These are phyloP conservation scores for Rutstroemia sp. DNA, from an alignment of 2,329 filamentous ascomycete species.

Conservation along the genomic window DNA sequence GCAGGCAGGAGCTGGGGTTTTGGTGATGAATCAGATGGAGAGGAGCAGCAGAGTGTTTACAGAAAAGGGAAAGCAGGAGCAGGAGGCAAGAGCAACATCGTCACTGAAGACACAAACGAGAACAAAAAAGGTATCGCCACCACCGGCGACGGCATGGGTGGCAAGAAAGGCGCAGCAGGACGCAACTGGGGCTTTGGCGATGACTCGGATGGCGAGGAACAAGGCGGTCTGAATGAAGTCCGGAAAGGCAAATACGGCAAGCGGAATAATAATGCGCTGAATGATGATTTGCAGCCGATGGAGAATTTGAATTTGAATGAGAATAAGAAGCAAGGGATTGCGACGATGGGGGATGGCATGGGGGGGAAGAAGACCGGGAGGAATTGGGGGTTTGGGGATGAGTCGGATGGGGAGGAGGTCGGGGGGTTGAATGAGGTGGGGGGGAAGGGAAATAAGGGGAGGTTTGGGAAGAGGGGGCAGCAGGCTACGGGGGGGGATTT, in stretches of 20 bases:
- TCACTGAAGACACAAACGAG: slow-evolving; percentile 8
- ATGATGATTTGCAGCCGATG: not conserved
- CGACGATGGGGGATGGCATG: slow-evolving; percentile 47
- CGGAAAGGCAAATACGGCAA: too few species aligned
- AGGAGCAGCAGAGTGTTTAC: slow-evolving; percentile 23
- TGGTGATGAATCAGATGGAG: slow-evolving; percentile 42
- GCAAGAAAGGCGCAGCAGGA: slow-evolving; percentile 31
- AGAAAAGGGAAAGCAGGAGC: too few species aligned
- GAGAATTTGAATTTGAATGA: not conserved
- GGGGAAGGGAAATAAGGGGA: not conserved
- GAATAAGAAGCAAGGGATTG: slow-evolving; percentile 18
- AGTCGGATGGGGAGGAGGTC: slow-evolving; percentile 19
- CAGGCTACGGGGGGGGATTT: slow-evolving; percentile 30
- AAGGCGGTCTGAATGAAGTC: slow-evolving; percentile 16
- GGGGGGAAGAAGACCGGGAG: slow-evolving; percentile 35
- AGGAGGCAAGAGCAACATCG: slow-evolving; percentile 29
- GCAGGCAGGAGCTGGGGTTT: slow-evolving; percentile 44
- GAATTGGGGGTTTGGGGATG: slow-evolving; percentile 52
- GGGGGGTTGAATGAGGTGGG: slow-evolving; percentile 16
- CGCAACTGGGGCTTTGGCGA: slow-evolving; percentile 50
- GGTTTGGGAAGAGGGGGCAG: slow-evolving; percentile 9
- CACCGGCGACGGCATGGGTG: slow-evolving; percentile 51
- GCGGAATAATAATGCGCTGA: slow-evolving; percentile 30
- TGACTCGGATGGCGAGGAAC: slow-evolving; percentile 38
- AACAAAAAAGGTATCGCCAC: slow-evolving; percentile 19